Base-by-base conservation (phyloP, 1,284 basidiomycete genomes). In the Taiwanofungus camphoratus region DNA sequence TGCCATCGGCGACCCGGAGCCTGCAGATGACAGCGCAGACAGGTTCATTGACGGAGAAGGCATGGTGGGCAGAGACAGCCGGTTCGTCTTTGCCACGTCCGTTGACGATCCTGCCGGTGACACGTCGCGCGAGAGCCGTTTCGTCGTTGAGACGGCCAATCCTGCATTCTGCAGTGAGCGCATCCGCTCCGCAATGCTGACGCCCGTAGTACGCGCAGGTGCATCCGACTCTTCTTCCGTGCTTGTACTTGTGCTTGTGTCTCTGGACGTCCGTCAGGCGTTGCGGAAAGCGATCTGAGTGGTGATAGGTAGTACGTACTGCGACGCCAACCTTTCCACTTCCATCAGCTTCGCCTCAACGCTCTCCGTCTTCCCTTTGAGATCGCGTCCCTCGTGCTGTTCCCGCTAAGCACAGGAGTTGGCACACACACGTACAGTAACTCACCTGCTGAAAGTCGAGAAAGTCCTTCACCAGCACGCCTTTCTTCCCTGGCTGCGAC, bases 171-270 rank as follows among this genome's bases (percentile, higher is more conserved):
- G 73, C n/a, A 88, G 62, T n/a, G 80, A 75, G 49, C 71, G 74
- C 57, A 87, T 69, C 40, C 85, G 78, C 65, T 87, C 86, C 32
- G 81, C 80, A 47, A 88, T 84, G 38, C 73, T 77, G 5, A 66
- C 71, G n/a, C 72, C 71, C 2, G 71, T 52, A 1, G 52, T 71
- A 44, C 52, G 68, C 32, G 66, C 64, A 4, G 64, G 52, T 16
- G 60, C 67, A 42, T 65, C 60, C 19, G 51, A 18, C 12, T 54
- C 43, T 30, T 46, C 36, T 39, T 51, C 50, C 21, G 13, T 26
- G 15, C 30, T 36, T 1, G 49, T 9, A 32, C 34, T 22, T 43
- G 50, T 42, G 8, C 37, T 51, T 32, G 34, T 4, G 7, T 36
- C 41, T 16, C 37, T 36, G 13, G 35, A 37, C 23, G 41, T 13